Conservation (phyloP, 2,329 filamentous ascomycete species). For the Zymoseptoria ardabiliae region DNA sequence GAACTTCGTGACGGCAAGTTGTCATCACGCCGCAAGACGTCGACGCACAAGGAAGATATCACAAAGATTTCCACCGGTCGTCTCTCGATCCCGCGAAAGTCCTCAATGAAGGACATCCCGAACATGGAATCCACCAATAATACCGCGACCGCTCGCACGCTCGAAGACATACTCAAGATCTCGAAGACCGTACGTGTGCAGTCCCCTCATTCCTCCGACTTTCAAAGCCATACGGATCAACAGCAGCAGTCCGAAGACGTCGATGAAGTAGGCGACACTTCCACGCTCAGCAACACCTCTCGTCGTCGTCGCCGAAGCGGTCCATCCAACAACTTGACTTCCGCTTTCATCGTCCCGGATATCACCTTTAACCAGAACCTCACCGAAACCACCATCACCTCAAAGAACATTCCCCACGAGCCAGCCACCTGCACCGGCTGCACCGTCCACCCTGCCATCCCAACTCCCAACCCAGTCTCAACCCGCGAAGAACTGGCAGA, state of each 20-base stretch:
- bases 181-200: constrained; percentile 31
- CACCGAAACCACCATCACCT: constrained; percentile 15
- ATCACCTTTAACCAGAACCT: constrained; percentile 43
- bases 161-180: constrained; percentile 24
- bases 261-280: constrained; percentile 34
- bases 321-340: constrained; percentile 47
- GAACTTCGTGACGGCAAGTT: constrained; percentile 36
- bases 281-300: constrained; percentile 43
- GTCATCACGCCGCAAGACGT: constrained; percentile 11
- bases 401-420: constrained; percentile 30
- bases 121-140: not conserved
- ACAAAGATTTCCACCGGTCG: constrained; percentile 34
- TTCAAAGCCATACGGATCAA: constrained; percentile 18
- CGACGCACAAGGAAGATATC: constrained; percentile 28
- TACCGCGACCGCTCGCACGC: constrained; percentile 26
- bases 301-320: constrained; percentile 42
- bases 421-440: constrained; percentile 52
- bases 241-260: constrained; percentile 22
- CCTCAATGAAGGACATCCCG: constrained; percentile 45
- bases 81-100: constrained; percentile 43
- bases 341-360: constrained; percentile 57
- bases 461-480: constrained; percentile 29
- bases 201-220: constrained; percentile 28
- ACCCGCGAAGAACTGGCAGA: constrained; percentile 29
- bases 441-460: constrained; percentile 32